These are phyloP conservation scores for Symbiotaphrina buchneri DNA, from an alignment of 495 filamentous ascomycete genomes.

Conservation along the genomic window DNA sequence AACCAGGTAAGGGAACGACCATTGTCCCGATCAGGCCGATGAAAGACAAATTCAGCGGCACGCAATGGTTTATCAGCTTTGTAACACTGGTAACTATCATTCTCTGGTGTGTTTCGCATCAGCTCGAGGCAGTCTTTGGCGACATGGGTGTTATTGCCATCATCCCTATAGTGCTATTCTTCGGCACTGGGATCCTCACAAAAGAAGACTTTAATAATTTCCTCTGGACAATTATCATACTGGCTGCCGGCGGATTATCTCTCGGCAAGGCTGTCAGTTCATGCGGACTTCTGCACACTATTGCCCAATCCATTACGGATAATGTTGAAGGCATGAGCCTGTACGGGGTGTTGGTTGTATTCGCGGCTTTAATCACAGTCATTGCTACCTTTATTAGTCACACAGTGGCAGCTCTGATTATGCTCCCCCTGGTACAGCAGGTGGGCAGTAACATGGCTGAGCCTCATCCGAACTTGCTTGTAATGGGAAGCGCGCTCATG, in stretches of 20 bases:
- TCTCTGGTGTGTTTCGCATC: constrained; percentile 82
- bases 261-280: constrained; percentile 89
- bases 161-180: constrained; percentile 87
- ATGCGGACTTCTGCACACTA: constrained; percentile 78
- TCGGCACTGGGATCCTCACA: constrained; percentile 88
- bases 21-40: constrained; percentile 81
- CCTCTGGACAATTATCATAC: constrained; percentile 98
- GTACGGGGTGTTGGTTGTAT: constrained; percentile 74
- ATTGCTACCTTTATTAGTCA: constrained; percentile 97
- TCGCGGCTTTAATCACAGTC: constrained; percentile 66
- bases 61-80: constrained; percentile 79
- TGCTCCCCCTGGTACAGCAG: constrained; percentile 70
- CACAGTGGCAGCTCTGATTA: constrained; percentile 88
- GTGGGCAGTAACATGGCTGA: constrained; percentile 69
- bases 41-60: constrained; percentile 66
- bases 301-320: constrained; percentile 51
- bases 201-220: constrained; percentile 99
- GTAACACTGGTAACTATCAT: constrained; percentile 74
- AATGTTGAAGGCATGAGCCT: constrained; percentile 58
- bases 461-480: constrained; percentile 82
- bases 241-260: constrained; percentile 80
- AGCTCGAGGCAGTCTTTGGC: constrained; percentile 68
- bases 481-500: constrained; percentile 63
- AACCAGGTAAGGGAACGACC: constrained; percentile 61
- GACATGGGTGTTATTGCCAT: constrained; percentile 98